Conservation (phyloP, 352 stramenopile genomes). For the Globisporangium nagaii region DNA sequence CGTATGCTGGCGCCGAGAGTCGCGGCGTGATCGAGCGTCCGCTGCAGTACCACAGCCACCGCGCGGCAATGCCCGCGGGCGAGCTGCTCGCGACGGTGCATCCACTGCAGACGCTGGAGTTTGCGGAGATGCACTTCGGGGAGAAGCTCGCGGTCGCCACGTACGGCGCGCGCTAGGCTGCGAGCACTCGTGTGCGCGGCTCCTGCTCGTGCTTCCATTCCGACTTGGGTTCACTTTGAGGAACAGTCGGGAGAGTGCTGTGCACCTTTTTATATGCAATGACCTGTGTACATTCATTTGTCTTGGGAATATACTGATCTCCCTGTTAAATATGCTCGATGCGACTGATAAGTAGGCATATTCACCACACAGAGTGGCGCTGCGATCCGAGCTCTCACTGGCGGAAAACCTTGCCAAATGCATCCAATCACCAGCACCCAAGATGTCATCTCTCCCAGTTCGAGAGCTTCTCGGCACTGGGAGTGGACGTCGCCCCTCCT, state of each 20-base stretch:
- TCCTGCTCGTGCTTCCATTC: no score
- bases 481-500: constrained; percentile 8
- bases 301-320: no score
- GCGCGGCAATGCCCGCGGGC: not conserved
- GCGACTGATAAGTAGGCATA: no score
- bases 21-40: constrained; percentile 39
- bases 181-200: no score
- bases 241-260: no score
- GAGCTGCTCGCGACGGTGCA: constrained; percentile 43
- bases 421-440: not conserved
- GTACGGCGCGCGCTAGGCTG: constrained; percentile 31
- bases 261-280: no score
- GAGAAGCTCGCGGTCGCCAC: constrained; percentile 55
- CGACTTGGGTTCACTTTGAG: no score
- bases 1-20: constrained; percentile 44
- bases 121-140: constrained; percentile 55
- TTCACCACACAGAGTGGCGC: no score
- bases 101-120: constrained; percentile 32
- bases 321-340: no score
- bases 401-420: not conserved
- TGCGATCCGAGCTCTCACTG: not conserved
- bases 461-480: not conserved
- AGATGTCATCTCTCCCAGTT: constrained; percentile 3
- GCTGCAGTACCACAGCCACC: constrained; percentile 40
- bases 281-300: no score